Evolutionary conservation across 805 yeast species (phyloP), one percentile per base, ranked within the genome.

Genomic region (Groenewaldozyma tartarivorans): DNA sequence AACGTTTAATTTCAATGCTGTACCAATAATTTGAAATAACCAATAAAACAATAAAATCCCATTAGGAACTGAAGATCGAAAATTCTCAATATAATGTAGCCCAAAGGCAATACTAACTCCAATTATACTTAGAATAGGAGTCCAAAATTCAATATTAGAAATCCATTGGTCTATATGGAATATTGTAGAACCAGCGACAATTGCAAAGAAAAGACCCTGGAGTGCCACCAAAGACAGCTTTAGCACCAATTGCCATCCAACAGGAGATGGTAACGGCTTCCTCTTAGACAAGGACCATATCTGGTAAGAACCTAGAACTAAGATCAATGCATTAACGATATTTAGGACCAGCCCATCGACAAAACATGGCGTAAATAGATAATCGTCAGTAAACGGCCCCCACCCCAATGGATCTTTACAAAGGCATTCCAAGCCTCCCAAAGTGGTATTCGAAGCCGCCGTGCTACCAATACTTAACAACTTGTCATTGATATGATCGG

Each of bases 31-130:
- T 32, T 71, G 66, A 43, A 77, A 66, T 36, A 81, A 63, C 95
- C 95, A 90, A 61, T 74, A 90, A 47, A 80, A 68, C 31, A 90
- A 69, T 36, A 87, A 62, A 0, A 75, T 66, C 1, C 90, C 80
- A 49, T 71, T 74, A 1, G 96, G 77, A 18, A 83, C 72, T 33
- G 63, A 68, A 7, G 77, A 56, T 56, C 82, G 76, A 58, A 70
- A 74, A 53, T 77, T 80, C 57, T 90, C 96, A 44, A 81, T 56
- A 60, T 77, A 81, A 43, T 85, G 81, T 27, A 86, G 60, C 3
- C 64, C 60, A 15, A 72, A 56, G 0, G 77, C 81, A 4, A 81
- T 71, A 2, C 69, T 37, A 11, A 75, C 56, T 1, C 78, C 75
- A 2, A 63, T 44, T 0, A 67, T 45, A 36, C 69, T 59, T 13